Conservation (phyloP, 345 rosid genomes). For the Hirschfeldia incana region DNA sequence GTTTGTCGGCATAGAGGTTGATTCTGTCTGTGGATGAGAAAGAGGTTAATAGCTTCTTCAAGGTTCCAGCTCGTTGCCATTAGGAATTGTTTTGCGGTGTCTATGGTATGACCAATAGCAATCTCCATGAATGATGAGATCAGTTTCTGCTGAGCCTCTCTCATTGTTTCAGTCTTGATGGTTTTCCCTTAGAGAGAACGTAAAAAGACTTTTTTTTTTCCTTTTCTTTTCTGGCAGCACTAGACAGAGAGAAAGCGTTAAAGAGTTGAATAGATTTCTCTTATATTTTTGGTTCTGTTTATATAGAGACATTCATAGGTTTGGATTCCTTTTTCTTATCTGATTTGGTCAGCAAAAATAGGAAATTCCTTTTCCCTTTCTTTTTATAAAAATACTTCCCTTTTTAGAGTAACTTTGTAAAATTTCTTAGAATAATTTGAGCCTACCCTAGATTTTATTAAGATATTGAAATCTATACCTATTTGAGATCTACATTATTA, state of each 20-base stretch:
- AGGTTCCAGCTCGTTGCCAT: neutral
- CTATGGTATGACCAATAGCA: neutral
- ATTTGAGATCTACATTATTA: too few relatives aligned
- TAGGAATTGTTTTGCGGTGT: neutral
- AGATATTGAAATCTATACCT: neutral
- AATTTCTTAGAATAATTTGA: neutral
- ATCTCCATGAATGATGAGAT: conserved; percentile 12
- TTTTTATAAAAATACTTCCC: neutral
- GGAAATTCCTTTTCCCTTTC: neutral
- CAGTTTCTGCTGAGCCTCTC: neutral
- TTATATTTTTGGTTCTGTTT: neutral
- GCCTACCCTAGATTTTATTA: neutral
- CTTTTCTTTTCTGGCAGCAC: neutral
- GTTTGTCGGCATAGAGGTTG: neutral
- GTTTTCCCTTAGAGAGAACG: neutral
- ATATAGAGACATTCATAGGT: neutral
- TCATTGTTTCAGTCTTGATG: neutral
- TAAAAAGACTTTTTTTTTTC: neutral
- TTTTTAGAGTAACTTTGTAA: neutral
- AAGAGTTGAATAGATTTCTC: neutral
- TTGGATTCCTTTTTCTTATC: neutral
- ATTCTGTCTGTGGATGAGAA: neutral
- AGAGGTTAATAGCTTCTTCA: conserved; percentile 6
- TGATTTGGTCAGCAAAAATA: neutral
- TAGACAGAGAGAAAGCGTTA: neutral